phyloP scores from a whole-genome alignment of 257 asterid species.

The Solanum arcanum region DNA sequence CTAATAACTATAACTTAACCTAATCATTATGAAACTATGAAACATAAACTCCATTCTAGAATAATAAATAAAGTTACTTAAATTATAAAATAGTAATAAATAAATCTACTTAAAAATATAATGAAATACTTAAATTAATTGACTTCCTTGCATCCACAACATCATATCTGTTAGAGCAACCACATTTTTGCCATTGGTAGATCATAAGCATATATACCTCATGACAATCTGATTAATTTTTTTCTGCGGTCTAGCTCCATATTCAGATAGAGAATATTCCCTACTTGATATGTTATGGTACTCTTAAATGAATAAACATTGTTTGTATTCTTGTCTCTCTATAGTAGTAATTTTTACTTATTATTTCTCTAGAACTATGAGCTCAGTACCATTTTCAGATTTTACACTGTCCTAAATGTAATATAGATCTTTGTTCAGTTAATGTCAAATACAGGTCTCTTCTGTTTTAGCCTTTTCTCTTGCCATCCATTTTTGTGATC shows the following conservation, averaged over 20 bases:
- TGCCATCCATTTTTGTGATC: background rate
- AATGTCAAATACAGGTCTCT: background rate
- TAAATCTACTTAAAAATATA: background rate
- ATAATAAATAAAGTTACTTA: background rate
- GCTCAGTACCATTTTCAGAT: background rate
- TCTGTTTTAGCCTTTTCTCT: background rate
- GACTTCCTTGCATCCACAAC: background rate
- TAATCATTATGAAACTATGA: background rate
- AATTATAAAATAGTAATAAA: no score
- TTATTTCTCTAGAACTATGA: background rate
- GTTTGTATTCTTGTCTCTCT: background rate
- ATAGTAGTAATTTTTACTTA: background rate
- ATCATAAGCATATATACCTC: background rate
- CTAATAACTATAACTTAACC: background rate
- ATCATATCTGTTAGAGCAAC: background rate
- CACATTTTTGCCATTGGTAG: background rate
- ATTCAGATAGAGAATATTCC: background rate
- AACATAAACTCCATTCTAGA: background rate
- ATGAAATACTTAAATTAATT: background rate
- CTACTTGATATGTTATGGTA: background rate
- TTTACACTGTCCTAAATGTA: background rate
- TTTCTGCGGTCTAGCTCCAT: background rate
- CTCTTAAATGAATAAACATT: background rate
- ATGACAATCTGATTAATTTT: background rate
- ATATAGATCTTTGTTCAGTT: background rate